Percentiles rank a stretch among this genome's conserved stretches.
Conservation (phyloP, 2,329 filamentous ascomycete genomes). For the Pseudogymnoascus sp. region DNA sequence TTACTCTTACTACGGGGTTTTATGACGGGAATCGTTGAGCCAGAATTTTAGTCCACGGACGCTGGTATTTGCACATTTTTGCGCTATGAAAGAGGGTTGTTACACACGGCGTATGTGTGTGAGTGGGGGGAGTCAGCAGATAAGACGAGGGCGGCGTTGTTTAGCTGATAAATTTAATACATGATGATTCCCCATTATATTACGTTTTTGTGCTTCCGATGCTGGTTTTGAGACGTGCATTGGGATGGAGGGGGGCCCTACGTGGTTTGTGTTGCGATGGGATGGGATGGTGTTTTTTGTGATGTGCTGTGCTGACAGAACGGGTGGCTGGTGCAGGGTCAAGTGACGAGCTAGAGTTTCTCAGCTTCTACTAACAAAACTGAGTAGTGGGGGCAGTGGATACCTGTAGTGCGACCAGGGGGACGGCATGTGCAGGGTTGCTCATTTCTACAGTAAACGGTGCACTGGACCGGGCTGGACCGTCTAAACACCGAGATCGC, state of each 20-base stretch:
- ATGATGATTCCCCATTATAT: background rate
- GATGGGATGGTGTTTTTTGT: background rate
- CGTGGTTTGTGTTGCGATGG: background rate
- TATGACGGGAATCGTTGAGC: background rate
- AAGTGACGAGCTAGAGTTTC: too few relatives aligned
- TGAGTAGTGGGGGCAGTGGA: too few relatives aligned
- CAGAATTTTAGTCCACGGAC: background rate
- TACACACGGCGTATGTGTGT: too few relatives aligned
- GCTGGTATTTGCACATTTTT: background rate
- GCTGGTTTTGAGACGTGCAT: background rate
- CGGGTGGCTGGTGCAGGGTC: too few relatives aligned
- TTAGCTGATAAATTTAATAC: background rate
- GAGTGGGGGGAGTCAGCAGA: too few relatives aligned
- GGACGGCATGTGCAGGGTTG: too few relatives aligned
- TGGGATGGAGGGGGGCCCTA: background rate
- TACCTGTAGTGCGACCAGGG: too few relatives aligned
- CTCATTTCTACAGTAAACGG: too few relatives aligned
- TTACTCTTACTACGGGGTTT: background rate
- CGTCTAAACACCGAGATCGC: background rate
- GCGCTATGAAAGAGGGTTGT: background rate
- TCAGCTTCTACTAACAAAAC: too few relatives aligned
- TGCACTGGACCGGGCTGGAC: background rate
- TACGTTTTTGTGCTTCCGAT: background rate
- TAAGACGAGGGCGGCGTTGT: too few relatives aligned
- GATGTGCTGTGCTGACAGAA: background rate